These are phyloP conservation scores for Lepiota brunneoincarnata DNA, from an alignment of 768 basidiomycete species.

Conservation along the genomic window DNA sequence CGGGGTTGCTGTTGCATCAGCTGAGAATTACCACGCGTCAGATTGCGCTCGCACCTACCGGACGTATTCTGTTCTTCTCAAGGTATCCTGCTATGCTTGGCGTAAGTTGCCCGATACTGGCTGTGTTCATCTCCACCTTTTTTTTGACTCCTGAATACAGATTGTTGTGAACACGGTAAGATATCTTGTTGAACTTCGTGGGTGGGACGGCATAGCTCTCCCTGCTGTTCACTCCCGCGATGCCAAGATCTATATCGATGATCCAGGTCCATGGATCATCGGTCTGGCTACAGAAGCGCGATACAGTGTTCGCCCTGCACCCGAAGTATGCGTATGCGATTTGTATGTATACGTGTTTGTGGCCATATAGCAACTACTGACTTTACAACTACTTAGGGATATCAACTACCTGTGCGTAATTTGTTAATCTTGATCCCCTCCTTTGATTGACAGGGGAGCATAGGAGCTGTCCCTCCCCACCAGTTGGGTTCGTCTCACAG, in stretches of 20 bases:
- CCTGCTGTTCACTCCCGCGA: conserved; percentile 85
- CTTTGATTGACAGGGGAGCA: conserved; percentile 13
- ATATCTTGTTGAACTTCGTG: conserved; percentile 89
- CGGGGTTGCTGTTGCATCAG: not conserved
- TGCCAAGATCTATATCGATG: conserved; percentile 90
- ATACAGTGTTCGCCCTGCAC: conserved; percentile 67
- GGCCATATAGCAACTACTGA: not conserved
- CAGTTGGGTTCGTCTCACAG: conserved; percentile 66
- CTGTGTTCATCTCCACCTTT: not conserved
- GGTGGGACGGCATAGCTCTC: conserved; percentile 89
- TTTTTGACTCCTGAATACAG: conserved; percentile 29
- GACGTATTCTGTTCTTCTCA: conserved; percentile 84
- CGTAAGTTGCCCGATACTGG: conserved; percentile 32
- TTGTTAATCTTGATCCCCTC: not conserved
- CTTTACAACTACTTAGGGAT: conserved; percentile 43
- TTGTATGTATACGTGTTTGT: conserved; percentile 47
- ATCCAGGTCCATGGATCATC: conserved; percentile 96
- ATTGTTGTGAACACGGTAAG: conserved; percentile 88
- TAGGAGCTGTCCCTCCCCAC: conserved; percentile 78
- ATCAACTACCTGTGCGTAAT: conserved; percentile 71
- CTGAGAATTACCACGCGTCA: conserved; percentile 21
- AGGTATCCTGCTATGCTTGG: conserved; percentile 91
- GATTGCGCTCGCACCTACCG: conserved; percentile 87
- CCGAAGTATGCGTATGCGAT: conserved; percentile 88
- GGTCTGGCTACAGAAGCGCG: conserved; percentile 85